Evolutionary conservation across 1,139 yeast genomes (phyloP), one percentile per base, ranked within the genome.

Genomic region (Protomyces inundatus): DNA sequence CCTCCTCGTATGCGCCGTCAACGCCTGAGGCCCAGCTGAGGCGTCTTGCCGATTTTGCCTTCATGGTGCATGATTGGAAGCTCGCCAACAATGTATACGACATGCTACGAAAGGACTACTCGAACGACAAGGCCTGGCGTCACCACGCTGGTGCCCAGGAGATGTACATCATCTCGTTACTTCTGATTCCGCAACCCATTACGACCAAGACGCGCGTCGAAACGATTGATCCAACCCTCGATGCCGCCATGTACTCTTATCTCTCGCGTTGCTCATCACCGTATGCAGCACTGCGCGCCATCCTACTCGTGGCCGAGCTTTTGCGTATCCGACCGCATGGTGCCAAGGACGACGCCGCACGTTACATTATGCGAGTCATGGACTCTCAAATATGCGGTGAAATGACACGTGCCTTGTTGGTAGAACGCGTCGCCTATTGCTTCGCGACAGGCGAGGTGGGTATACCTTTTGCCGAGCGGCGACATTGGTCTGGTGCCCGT

Each of bases 41-140:
- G 60, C 87, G 88, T 71, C 77, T 93, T 52, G 98, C 96, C 0
- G 98, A 93, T 74, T 90, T 96, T 90, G 85, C 93, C 6, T 83
- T 93, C 70, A 88, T 93, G 83, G 77, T 91, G 33, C 83, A 91
- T 55, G 97, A 93, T 75, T 93, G 88, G 78, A 86, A 86, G 72
- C 86, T 85, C 68, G 95, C 98, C 6, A 87, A 88, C 72, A 80
- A 88, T 1, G 86, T 91, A 0, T 93, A 93, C 73, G 98, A 93
- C 67, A 74, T 89, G 65, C 80, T 90, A 48, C 86, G 86, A 68
- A 87, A 88, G 70, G 97, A 91, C 73, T 87, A 86, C 70, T 80
- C 84, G 45, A 82, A 82, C 67, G 95, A 88, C 70, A 87, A 86
- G 74, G 90, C 95, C 0, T 89, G 95, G 91, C 77, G 81, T 3